Percentiles rank a stretch among this genome's conserved stretches.
Conservation (phyloP, 2,329 filamentous ascomycete species). For the Trichophyton rubrum region DNA sequence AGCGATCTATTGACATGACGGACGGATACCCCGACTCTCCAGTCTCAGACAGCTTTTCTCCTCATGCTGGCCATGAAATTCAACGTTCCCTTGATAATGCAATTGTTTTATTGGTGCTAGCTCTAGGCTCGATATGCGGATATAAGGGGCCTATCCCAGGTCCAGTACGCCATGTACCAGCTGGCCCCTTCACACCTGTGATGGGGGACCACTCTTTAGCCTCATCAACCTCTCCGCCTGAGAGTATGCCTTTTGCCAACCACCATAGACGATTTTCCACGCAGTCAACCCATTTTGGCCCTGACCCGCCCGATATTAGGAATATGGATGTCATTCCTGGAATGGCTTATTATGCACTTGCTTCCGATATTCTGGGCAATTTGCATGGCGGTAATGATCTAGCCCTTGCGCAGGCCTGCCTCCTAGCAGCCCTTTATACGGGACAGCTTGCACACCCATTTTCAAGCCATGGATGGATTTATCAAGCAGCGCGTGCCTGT, state of each 20-base stretch:
- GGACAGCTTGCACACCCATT: conserved; percentile 77
- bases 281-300: conserved; percentile 8
- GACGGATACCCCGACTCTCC: conserved; percentile 7
- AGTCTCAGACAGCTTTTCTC: conserved; percentile 6
- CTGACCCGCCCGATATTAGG: conserved; percentile 26
- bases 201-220: not conserved
- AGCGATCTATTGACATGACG: conserved; percentile 11
- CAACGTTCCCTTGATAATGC: conserved; percentile 62
- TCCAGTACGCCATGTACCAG: conserved; percentile 36
- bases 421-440: conserved; percentile 78
- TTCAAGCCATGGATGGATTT: conserved; percentile 67
- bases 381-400: conserved; percentile 67
- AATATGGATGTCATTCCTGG: conserved; percentile 84
- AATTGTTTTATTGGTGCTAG: conserved; percentile 68
- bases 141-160: conserved; percentile 39
- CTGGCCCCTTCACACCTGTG: conserved; percentile 10
- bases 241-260: conserved; percentile 7
- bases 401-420: conserved; percentile 69
- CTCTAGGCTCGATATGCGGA: conserved; percentile 70
- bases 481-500: conserved; percentile 46
- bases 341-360: conserved; percentile 76
- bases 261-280: conserved; percentile 5
- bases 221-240: not conserved
- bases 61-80: conserved; percentile 17
- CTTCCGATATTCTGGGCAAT: conserved; percentile 73